Percentiles rank a stretch among this genome's conserved stretches.
Conservation (phyloP, 192 early-diverging fungal species). For the Coemansia sp. region DNA sequence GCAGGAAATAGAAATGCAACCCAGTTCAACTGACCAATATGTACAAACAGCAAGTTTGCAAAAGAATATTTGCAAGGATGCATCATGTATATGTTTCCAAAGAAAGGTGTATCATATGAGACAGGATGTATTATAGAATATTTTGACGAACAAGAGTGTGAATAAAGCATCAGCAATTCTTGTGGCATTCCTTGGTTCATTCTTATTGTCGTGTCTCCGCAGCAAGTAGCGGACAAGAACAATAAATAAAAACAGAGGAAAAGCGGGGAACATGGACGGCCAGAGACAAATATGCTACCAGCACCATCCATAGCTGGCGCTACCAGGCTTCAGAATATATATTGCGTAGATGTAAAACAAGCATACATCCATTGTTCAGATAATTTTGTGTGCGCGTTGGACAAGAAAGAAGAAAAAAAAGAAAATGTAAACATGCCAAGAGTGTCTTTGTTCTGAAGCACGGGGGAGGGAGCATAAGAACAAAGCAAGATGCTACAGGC, state of each 20-base stretch:
- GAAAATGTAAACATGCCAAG: background rate
- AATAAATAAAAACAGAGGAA: background rate
- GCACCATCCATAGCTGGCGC: background rate
- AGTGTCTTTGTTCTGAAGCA: background rate
- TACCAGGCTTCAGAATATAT: constrained; percentile 1
- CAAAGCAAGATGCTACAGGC: background rate
- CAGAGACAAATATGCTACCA: background rate
- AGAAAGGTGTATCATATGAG: background rate
- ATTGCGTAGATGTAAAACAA: constrained; percentile 1
- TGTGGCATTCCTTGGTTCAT: background rate
- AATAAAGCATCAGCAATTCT: background rate
- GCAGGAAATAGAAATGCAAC: background rate
- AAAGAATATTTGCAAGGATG: background rate
- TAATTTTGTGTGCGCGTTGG: no score
- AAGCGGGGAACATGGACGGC: background rate
- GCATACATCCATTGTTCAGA: background rate
- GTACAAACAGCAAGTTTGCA: background rate
- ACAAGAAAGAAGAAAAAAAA: background rate
- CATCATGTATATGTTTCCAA: background rate
- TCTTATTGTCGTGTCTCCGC: background rate
- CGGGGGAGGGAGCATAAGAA: background rate
- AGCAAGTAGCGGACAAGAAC: background rate
- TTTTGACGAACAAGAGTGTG: background rate
- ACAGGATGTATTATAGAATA: background rate
- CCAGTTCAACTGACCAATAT: background rate